A percentile compares a stretch with the other conserved stretches of the same genome.
phyloP scores from a whole-genome alignment of 805 yeast species.

The Tetrapisispora phaffii region DNA sequence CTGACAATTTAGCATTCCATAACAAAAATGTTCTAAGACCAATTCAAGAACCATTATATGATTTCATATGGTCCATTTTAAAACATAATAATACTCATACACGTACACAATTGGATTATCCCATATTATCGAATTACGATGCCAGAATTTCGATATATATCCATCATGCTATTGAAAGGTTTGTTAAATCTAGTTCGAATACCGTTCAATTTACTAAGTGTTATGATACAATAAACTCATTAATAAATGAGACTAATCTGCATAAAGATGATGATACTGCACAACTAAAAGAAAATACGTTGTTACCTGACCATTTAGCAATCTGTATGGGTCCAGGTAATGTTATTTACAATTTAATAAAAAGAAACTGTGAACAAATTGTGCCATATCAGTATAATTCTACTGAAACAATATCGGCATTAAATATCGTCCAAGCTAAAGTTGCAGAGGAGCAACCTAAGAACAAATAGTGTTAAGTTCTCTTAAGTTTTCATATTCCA shows the following conservation, averaged over 20 bases:
- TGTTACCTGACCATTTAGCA: constrained; percentile 9
- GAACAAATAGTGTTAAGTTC: background rate
- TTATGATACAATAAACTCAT: constrained; percentile 21
- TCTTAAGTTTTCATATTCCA: background rate
- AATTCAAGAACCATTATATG: constrained; percentile 27
- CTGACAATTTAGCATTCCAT: constrained; percentile 28
- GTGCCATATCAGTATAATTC: constrained; percentile 20
- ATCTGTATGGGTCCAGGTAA: constrained; percentile 28
- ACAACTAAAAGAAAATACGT: constrained; percentile 1
- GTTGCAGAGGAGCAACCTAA: background rate
- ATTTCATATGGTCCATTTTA: constrained; percentile 26
- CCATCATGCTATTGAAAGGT: constrained; percentile 26
- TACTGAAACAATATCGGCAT: constrained; percentile 19
- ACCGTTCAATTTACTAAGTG: constrained; percentile 28
- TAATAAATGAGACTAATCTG: background rate
- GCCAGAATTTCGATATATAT: constrained; percentile 22
- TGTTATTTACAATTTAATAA: constrained; percentile 22
- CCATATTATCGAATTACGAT: constrained; percentile 25
- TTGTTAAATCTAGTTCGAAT: constrained; percentile 26
- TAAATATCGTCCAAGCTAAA: constrained; percentile 5
- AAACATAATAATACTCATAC: constrained; percentile 22
- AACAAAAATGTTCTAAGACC: constrained; percentile 24
- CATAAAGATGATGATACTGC: constrained; percentile 7
- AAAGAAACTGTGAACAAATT: constrained; percentile 19
- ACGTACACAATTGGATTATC: constrained; percentile 18